Percentiles rank a stretch among this genome's conserved stretches.
phyloP scores from a whole-genome alignment of 164 flowering plant species.

The Magnolia changhungtana region DNA sequence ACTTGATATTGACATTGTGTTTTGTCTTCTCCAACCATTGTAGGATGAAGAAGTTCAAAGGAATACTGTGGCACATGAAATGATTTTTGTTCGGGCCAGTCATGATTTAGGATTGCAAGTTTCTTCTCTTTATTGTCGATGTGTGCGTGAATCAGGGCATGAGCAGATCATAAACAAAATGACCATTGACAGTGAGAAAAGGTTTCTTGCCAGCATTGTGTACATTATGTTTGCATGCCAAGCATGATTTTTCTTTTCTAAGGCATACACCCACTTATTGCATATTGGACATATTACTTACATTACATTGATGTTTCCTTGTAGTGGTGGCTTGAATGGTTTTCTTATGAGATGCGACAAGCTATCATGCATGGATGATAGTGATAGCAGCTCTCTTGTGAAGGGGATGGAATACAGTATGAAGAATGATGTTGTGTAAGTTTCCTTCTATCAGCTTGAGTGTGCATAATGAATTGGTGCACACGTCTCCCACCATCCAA shows the following conservation, averaged over 20 bases:
- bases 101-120: conserved; percentile 4
- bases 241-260: no score
- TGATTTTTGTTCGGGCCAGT: no score
- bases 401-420: background rate
- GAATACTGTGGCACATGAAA: conserved; percentile 12
- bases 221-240: no score
- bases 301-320: background rate
- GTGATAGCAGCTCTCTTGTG: background rate
- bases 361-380: background rate
- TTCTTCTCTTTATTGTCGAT: background rate
- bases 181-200: no score
- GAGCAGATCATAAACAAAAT: background rate
- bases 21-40: no score
- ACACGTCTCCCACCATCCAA: no score
- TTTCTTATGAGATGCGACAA: conserved; percentile 1
- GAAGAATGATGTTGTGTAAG: conserved; percentile 14
- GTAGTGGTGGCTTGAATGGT: conserved; percentile 21
- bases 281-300: no score
- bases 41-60: conserved; percentile 19
- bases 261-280: no score
- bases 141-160: background rate
- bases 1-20: background rate
- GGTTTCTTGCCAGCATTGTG: background rate
- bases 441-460: background rate
- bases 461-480: no score